A percentile compares a stretch with the other conserved stretches of the same genome.
Conservation (phyloP, 2,329 filamentous ascomycete genomes). For the Bipolaris oryzae region DNA sequence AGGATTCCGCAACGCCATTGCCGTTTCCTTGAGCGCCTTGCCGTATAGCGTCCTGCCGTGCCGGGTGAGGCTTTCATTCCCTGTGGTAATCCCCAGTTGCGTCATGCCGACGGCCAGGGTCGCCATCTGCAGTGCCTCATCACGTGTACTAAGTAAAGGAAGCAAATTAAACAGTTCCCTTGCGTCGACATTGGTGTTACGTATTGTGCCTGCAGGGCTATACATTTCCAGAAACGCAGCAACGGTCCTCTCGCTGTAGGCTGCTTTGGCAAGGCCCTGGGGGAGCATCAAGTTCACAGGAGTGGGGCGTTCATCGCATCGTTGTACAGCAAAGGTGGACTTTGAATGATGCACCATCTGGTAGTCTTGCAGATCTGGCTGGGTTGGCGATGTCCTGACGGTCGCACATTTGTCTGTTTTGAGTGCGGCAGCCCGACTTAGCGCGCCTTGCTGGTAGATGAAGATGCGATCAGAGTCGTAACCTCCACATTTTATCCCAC, state of each 20-base stretch:
- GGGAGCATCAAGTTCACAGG: slow-evolving; percentile 16
- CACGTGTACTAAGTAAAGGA: slow-evolving; percentile 24
- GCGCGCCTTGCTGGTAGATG: slow-evolving; percentile 48
- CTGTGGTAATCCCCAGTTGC: slow-evolving; percentile 26
- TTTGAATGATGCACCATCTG: slow-evolving; percentile 6
- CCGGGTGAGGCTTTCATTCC: slow-evolving; percentile 22
- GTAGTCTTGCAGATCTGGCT: slow-evolving; percentile 5
- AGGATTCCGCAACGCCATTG: slow-evolving; percentile 25
- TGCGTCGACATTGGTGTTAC: slow-evolving; percentile 12
- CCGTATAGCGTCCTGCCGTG: slow-evolving; percentile 36
- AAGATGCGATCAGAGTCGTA: slow-evolving; percentile 69
- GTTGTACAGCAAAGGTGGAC: background rate
- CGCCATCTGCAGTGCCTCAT: slow-evolving; percentile 33
- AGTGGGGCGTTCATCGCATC: background rate
- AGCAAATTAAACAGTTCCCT: slow-evolving; percentile 25
- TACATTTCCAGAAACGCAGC: slow-evolving; percentile 33
- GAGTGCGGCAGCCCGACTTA: background rate
- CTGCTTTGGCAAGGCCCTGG: slow-evolving; percentile 25
- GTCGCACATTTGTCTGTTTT: slow-evolving; percentile 2
- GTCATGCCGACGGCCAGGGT: slow-evolving; percentile 34
- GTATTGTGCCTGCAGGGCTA: slow-evolving; percentile 14
- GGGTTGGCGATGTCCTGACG: slow-evolving; percentile 3
- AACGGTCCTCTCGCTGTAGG: slow-evolving; percentile 30
- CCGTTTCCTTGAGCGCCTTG: slow-evolving; percentile 31
- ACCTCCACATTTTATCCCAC: slow-evolving; percentile 65